Percentiles rank a stretch among this genome's conserved stretches.
phyloP scores from a whole-genome alignment of 306 rosid species.

The Prunus armeniaca region DNA sequence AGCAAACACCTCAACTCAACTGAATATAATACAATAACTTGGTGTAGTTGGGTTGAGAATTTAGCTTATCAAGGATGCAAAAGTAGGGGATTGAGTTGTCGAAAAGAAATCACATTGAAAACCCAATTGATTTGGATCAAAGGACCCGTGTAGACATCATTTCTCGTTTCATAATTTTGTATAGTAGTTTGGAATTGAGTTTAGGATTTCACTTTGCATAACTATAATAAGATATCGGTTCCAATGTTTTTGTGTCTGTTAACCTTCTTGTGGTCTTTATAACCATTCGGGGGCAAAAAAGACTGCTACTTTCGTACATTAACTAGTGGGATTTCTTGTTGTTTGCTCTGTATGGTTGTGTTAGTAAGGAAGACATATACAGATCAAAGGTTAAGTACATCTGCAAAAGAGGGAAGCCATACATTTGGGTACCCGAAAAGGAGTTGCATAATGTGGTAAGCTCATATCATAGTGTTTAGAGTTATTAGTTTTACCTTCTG shows the following conservation, averaged over 20 bases:
- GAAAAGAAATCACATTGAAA: background rate
- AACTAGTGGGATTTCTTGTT: background rate
- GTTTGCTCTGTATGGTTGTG: slow-evolving; percentile 27
- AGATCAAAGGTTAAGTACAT: slow-evolving; percentile 80
- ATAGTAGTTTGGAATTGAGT: background rate
- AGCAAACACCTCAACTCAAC: background rate
- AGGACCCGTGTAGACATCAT: background rate
- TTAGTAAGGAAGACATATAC: slow-evolving; percentile 64
- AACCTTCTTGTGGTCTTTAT: background rate
- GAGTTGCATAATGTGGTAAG: slow-evolving; percentile 86
- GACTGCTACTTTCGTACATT: background rate
- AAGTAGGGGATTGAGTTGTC: background rate
- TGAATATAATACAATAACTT: background rate
- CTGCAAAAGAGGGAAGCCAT: slow-evolving; percentile 71
- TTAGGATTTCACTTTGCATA: background rate
- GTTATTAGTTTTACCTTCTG: slow-evolving; percentile 3
- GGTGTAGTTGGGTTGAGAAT: background rate
- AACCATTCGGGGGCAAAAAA: background rate
- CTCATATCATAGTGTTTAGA: slow-evolving; percentile 11
- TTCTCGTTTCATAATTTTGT: background rate
- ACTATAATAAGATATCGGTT: background rate
- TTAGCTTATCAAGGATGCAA: background rate
- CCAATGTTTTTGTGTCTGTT: background rate
- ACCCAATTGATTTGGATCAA: background rate
- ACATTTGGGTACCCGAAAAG: slow-evolving; percentile 80